Evolutionary conservation across 2,329 filamentous ascomycete species (phyloP).

Genomic region (Apiospora hydei): DNA sequence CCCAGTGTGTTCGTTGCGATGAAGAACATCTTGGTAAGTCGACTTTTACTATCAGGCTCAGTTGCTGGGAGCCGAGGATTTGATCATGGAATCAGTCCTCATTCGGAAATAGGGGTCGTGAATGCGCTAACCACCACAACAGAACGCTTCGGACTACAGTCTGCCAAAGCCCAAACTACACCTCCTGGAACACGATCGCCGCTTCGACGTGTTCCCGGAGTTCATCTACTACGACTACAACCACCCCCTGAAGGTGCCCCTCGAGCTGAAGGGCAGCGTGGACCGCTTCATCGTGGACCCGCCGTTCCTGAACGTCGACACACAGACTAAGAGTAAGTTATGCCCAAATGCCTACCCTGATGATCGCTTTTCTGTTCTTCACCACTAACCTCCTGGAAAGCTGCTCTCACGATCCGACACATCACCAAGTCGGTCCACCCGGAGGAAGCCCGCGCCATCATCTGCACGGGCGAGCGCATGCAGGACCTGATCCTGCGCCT

Average conservation of each 20-base stretch:
- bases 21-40: slow-evolving; percentile 70
- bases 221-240: slow-evolving; percentile 80
- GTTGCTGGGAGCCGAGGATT: background rate
- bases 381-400: slow-evolving; percentile 52
- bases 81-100: background rate
- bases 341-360: no score
- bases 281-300: slow-evolving; percentile 80
- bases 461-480: slow-evolving; percentile 84
- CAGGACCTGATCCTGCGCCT: slow-evolving; percentile 67
- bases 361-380: no score
- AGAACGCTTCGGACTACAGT: slow-evolving; percentile 35
- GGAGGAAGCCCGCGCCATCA: slow-evolving; percentile 55
- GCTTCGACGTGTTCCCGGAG: slow-evolving; percentile 77
- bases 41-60: slow-evolving; percentile 25
- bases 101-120: background rate
- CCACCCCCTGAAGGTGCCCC: slow-evolving; percentile 69
- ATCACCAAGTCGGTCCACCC: slow-evolving; percentile 60
- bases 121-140: background rate
- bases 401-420: slow-evolving; percentile 71
- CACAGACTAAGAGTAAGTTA: slow-evolving; percentile 74
- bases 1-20: slow-evolving; percentile 81
- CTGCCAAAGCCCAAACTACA: slow-evolving; percentile 62
- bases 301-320: slow-evolving; percentile 81
- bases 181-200: slow-evolving; percentile 76
- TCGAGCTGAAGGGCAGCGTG: slow-evolving; percentile 67